phyloP scores from a whole-genome alignment of 768 basidiomycete species.

The Leucosporidium scottii region DNA sequence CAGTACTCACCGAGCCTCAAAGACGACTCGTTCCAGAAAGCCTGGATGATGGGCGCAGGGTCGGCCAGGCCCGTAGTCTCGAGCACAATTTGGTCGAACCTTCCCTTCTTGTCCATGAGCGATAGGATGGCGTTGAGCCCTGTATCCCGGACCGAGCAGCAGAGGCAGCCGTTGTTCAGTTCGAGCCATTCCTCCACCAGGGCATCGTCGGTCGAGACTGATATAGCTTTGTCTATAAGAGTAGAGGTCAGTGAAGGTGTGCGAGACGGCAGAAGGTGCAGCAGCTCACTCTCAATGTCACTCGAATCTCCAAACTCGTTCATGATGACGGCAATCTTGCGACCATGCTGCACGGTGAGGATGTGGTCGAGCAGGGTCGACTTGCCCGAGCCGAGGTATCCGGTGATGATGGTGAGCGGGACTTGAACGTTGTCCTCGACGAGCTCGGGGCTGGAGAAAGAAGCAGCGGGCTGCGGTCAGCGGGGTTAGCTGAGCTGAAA shows the following conservation, averaged over 20 bases:
- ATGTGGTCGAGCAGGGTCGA: conserved; percentile 86
- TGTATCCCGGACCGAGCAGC: conserved; percentile 92
- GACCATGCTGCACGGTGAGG: conserved; percentile 85
- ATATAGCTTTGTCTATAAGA: conserved; percentile 57
- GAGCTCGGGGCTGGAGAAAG: conserved; percentile 1
- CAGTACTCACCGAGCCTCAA: conserved; percentile 16
- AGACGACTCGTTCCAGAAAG: conserved; percentile 32
- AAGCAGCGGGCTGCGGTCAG: not conserved
- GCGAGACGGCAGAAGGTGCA: not conserved
- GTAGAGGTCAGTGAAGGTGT: not conserved
- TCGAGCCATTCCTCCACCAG: conserved; percentile 81
- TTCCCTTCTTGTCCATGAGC: conserved; percentile 52
- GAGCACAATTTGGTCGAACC: conserved; percentile 88
- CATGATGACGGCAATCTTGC: conserved; percentile 78
- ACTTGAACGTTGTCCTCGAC: conserved; percentile 43
- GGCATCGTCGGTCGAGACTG: conserved; percentile 54
- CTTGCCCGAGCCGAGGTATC: conserved; percentile 86
- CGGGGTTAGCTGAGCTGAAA: not conserved
- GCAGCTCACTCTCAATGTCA: conserved; percentile 75
- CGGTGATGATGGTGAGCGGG: conserved; percentile 88
- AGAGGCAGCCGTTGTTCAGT: conserved; percentile 80
- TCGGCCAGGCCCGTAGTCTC: conserved; percentile 96
- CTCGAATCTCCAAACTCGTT: conserved; percentile 82
- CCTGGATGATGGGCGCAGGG: conserved; percentile 50
- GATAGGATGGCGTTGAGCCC: conserved; percentile 78